These are phyloP conservation scores for Crithidia acanthocephali DNA, from an alignment of 208 protist genomes.

Conservation along the genomic window DNA sequence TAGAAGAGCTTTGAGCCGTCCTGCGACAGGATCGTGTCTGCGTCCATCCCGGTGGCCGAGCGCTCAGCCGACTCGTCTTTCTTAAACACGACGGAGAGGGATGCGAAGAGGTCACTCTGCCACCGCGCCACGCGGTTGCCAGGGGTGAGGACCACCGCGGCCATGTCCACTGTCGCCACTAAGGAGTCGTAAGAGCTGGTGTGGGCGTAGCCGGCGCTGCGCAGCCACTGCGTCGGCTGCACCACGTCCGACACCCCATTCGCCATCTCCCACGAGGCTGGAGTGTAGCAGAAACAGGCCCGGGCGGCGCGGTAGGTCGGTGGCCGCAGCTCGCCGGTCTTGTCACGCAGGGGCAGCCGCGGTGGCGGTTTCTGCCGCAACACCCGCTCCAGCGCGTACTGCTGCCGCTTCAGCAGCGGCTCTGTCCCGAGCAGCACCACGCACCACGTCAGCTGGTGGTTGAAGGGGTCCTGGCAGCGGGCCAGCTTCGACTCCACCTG, in stretches of 20 bases:
- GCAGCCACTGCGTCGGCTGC: slow-evolving; percentile 51
- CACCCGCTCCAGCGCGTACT: slow-evolving; percentile 47
- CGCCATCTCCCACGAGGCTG: slow-evolving; percentile 29
- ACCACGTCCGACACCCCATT: slow-evolving; percentile 27
- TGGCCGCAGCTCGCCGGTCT: slow-evolving; percentile 50
- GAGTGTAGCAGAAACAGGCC: slow-evolving; percentile 67
- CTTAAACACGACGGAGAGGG: slow-evolving; percentile 53
- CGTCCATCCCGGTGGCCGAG: slow-evolving; percentile 1
- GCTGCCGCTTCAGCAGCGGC: slow-evolving; percentile 34
- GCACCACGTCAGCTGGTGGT: slow-evolving; percentile 72
- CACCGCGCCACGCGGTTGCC: slow-evolving; percentile 55
- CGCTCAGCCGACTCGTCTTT: slow-evolving; percentile 32
- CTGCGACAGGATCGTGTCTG: slow-evolving; percentile 6
- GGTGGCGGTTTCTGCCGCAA: slow-evolving; percentile 37
- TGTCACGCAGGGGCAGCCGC: slow-evolving; percentile 49
- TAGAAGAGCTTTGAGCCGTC: slow-evolving; percentile 32
- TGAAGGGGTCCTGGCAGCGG: slow-evolving; percentile 60
- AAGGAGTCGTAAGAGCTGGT: slow-evolving; percentile 24
- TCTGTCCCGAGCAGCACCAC: slow-evolving; percentile 52
- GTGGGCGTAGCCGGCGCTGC: slow-evolving; percentile 34
- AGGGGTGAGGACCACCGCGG: slow-evolving; percentile 37
- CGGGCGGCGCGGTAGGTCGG: slow-evolving; percentile 39
- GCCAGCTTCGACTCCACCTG: slow-evolving; percentile 62
- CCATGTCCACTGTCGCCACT: slow-evolving; percentile 5
- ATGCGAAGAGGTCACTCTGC: slow-evolving; percentile 71